Conservation (phyloP, 129 eudicot genomes). For the Tanacetum coccineum region DNA sequence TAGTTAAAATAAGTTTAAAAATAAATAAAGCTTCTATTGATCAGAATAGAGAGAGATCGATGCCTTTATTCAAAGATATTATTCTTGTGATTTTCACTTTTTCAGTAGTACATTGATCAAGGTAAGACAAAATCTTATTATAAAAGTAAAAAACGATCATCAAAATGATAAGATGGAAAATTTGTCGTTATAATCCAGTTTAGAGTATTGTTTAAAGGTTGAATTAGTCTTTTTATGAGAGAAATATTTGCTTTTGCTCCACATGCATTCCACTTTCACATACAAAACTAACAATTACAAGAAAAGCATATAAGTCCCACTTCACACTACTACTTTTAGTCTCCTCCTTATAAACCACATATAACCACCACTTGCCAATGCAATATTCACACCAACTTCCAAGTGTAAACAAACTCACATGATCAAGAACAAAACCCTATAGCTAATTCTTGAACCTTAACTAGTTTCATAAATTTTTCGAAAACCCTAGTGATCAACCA, state of each 20-base stretch:
- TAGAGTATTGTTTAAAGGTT: conserved; percentile 26
- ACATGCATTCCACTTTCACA: conserved; percentile 80
- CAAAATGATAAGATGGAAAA: background rate
- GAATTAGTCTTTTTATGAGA: conserved; percentile 36
- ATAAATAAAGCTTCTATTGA: background rate
- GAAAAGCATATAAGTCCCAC: conserved; percentile 67
- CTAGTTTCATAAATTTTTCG: conserved; percentile 12
- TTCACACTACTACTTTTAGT: conserved; percentile 32
- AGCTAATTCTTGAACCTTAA: conserved; percentile 28
- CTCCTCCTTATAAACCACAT: conserved; percentile 25
- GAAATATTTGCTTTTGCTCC: conserved; percentile 61
- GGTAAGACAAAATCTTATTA: conserved; percentile 27
- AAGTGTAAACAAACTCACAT: conserved; percentile 22
- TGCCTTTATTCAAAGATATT: conserved; percentile 4
- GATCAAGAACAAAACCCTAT: conserved; percentile 28
- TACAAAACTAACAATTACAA: conserved; percentile 65
- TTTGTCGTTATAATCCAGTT: conserved; percentile 14
- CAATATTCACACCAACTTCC: conserved; percentile 34
- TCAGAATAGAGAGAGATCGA: background rate
- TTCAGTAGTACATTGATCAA: background rate
- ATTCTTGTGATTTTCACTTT: conserved; percentile 5
- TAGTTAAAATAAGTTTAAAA: background rate
- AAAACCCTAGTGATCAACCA: conserved; percentile 23
- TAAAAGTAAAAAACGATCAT: background rate
- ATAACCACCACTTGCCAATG: conserved; percentile 29